Conservation (phyloP, 495 filamentous ascomycete species). For the Penicillium cataractarum region DNA sequence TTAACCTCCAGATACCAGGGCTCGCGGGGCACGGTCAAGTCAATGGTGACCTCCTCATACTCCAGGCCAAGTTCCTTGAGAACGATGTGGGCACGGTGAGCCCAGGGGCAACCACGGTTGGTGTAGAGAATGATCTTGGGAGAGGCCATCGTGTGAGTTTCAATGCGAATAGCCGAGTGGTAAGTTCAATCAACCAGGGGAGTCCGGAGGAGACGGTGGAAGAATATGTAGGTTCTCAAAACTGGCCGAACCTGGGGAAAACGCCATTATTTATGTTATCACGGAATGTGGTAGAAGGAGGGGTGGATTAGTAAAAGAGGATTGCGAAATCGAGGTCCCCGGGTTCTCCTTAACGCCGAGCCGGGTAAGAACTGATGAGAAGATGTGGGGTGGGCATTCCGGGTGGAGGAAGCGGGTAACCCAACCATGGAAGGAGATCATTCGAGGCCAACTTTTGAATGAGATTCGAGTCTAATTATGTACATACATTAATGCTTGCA, state of each 20-base stretch:
- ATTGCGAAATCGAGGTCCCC: constrained; percentile 24
- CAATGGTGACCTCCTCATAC: constrained; percentile 81
- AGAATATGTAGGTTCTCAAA: background rate
- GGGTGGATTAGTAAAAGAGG: constrained; percentile 35
- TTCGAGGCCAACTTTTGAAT: constrained; percentile 24
- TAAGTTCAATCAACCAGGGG: background rate
- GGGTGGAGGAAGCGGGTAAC: background rate
- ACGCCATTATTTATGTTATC: constrained; percentile 24
- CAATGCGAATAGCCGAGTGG: background rate
- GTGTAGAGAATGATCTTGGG: constrained; percentile 70
- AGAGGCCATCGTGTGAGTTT: constrained; percentile 32
- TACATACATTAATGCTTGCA: constrained; percentile 38
- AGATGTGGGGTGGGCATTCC: constrained; percentile 13
- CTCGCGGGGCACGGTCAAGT: constrained; percentile 71
- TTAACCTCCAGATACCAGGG: constrained; percentile 87
- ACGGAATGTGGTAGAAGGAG: constrained; percentile 22
- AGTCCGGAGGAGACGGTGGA: background rate
- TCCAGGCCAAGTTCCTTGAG: constrained; percentile 72
- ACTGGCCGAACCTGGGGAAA: background rate
- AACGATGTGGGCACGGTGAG: constrained; percentile 79
- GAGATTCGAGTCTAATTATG: constrained; percentile 37
- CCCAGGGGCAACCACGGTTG: constrained; percentile 77
- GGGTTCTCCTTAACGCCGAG: constrained; percentile 19
- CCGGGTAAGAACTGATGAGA: constrained; percentile 25
- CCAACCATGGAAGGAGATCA: background rate